These are phyloP conservation scores for Sechiopsis laciniata DNA, from an alignment of 306 rosid genomes.

Conservation along the genomic window DNA sequence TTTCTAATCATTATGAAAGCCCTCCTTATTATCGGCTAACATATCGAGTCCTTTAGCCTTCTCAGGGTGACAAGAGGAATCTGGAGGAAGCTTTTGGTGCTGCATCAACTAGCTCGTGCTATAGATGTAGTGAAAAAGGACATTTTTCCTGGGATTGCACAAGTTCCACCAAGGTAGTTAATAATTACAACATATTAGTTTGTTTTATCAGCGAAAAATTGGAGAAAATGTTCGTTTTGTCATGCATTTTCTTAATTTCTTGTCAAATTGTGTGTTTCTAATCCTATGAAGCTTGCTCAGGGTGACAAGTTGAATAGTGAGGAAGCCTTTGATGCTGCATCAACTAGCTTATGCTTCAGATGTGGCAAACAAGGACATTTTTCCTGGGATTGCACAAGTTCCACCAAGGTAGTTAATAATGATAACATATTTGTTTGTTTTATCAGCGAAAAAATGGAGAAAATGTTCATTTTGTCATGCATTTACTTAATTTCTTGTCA, in stretches of 20 bases:
- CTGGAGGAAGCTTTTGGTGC: slow-evolving; percentile 43
- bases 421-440: neutral
- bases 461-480: neutral
- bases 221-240: neutral
- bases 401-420: slow-evolving; percentile 35
- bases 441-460: neutral
- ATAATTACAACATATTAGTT: neutral
- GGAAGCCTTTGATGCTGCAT: slow-evolving; percentile 40
- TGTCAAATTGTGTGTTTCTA: neutral
- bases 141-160: slow-evolving; percentile 87
- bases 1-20: no score
- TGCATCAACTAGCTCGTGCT: slow-evolving; percentile 54
- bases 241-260: neutral
- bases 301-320: neutral
- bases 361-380: slow-evolving; percentile 70
- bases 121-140: slow-evolving; percentile 66
- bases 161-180: slow-evolving; percentile 39
- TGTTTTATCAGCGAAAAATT: slow-evolving; percentile 13
- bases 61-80: slow-evolving; percentile 22
- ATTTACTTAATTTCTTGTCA: no score
- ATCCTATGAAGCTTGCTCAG: neutral
- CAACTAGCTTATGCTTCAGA: slow-evolving; percentile 54
- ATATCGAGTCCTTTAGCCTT: neutral
- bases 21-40: neutral
- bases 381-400: slow-evolving; percentile 64